Conservation (phyloP, 2,329 filamentous ascomycete genomes). For the Cordyceps farinosa region DNA sequence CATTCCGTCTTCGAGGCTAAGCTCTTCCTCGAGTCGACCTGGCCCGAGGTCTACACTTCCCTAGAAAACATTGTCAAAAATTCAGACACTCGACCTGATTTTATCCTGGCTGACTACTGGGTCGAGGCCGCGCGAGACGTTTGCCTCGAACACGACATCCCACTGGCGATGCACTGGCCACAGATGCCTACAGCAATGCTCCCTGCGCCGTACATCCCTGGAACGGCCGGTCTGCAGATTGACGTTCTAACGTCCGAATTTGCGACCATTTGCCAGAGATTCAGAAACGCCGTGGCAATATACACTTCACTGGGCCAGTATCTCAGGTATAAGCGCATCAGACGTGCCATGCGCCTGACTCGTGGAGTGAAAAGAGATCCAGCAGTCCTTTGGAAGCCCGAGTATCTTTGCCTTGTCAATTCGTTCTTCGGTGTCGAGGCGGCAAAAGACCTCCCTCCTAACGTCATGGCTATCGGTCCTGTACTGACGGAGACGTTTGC, state of each 20-base stretch:
- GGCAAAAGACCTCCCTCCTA: constrained; percentile 35
- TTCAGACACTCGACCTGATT: neutral
- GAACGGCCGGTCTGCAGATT: constrained; percentile 34
- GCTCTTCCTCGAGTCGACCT: neutral
- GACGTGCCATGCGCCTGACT: constrained; percentile 26
- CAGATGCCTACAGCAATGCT: neutral
- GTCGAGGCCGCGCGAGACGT: neutral
- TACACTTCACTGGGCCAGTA: constrained; percentile 7
- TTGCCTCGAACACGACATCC: neutral
- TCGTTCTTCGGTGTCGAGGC: constrained; percentile 30
- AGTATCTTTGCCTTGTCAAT: constrained; percentile 36
- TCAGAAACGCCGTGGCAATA: constrained; percentile 27
- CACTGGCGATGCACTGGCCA: neutral
- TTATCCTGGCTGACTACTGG: neutral
- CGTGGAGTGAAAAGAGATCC: constrained; percentile 27
- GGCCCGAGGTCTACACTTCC: neutral
- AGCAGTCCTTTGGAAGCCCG: constrained; percentile 29
- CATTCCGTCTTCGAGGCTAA: neutral
- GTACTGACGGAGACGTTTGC: constrained; percentile 30
- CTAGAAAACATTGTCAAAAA: neutral
- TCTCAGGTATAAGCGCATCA: neutral
- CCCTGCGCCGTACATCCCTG: constrained; percentile 31
- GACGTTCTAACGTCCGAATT: constrained; percentile 32
- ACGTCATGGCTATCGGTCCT: constrained; percentile 32
- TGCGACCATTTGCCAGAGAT: constrained; percentile 31